Evolutionary conservation across 768 basidiomycete species (phyloP), one percentile per base, ranked within the genome.

Genomic region (Lactifluus subvellereus): DNA sequence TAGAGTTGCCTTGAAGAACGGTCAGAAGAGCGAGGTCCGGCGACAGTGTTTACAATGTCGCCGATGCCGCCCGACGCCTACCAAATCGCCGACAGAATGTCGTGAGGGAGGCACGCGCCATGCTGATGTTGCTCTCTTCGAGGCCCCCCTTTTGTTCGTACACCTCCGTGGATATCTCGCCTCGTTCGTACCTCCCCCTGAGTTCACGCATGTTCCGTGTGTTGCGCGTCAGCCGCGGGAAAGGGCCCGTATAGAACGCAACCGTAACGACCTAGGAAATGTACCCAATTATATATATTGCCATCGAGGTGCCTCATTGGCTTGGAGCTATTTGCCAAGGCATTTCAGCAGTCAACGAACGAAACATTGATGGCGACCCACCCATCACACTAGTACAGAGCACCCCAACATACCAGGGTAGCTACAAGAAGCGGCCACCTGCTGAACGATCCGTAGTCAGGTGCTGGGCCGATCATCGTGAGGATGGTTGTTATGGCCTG

Each of bases 41-140:
- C 43, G 79, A 80, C 4, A 87, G 75, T 0, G 82, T 27, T 85
- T 45, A 77, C 76, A 40, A 90, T 81, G 66, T 87, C 91, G 6
- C 91, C 89, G 42, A 91, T 79, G 65, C 89, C 88, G 68, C 86
- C 87, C 70, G 90, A 88, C 55, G 79, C 82, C 89, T 89, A 53
- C 27, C 42, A 7, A 37, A 49, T 18, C 14, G 50, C n/a, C 64
- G 9, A 5, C n/a, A 20, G 53, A 3, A 32, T 0, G 11, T 22
- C n/a, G 16, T 50, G 30, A n/a, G 27, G 40, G 50, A 35, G 42
- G 22, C 80, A 50, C 54, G 89, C 89, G 91, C 90, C 66, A 91
- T 91, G 69, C 89, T 89, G 60, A 93, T 87, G 63, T 85, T 76
- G 64, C 90, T 93, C 79, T 91, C 90, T 75, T 92, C 88, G 47